Evolutionary conservation across 805 yeast species (phyloP).

Genomic region (Pichia californica): DNA sequence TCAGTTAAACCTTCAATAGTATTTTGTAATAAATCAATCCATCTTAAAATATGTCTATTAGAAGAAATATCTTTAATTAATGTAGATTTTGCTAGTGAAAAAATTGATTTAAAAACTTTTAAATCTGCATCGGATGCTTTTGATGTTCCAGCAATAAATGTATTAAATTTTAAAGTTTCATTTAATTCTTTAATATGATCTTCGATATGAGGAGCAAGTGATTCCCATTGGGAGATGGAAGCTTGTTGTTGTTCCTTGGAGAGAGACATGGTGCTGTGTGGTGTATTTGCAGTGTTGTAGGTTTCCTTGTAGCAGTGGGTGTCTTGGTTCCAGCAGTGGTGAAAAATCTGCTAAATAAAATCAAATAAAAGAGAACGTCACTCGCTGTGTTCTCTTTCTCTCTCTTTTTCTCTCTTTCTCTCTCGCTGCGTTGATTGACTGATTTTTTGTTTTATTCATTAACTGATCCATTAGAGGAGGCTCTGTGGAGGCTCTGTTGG

Average conservation of each 20-base stretch:
- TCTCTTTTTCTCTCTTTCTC: background rate
- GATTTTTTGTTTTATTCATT: too few species aligned
- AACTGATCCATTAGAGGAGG: too few species aligned
- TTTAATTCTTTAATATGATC: conserved; percentile 57
- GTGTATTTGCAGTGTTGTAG: background rate
- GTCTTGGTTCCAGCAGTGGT: background rate
- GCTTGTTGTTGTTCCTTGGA: conserved; percentile 5
- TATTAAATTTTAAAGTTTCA: conserved; percentile 56
- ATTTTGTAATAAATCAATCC: conserved; percentile 85
- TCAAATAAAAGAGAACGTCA: too few species aligned
- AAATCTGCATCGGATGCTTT: conserved; percentile 71
- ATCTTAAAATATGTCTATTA: conserved; percentile 82
- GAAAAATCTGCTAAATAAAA: too few species aligned
- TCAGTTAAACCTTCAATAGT: conserved; percentile 36
- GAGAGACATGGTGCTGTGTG: background rate
- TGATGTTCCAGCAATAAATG: conserved; percentile 63
- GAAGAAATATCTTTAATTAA: conserved; percentile 43
- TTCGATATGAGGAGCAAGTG: conserved; percentile 47
- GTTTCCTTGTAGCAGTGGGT: too few species aligned
- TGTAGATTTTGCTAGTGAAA: conserved; percentile 56
- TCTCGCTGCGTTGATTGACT: too few species aligned
- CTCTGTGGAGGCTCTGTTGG: too few species aligned
- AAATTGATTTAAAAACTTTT: conserved; percentile 56
- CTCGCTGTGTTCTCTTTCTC: background rate
- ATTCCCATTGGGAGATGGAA: conserved; percentile 63